Evolutionary conservation across 2,329 filamentous ascomycete species (phyloP), one percentile per base, ranked within the genome.

Genomic region (Didymella pinodella): DNA sequence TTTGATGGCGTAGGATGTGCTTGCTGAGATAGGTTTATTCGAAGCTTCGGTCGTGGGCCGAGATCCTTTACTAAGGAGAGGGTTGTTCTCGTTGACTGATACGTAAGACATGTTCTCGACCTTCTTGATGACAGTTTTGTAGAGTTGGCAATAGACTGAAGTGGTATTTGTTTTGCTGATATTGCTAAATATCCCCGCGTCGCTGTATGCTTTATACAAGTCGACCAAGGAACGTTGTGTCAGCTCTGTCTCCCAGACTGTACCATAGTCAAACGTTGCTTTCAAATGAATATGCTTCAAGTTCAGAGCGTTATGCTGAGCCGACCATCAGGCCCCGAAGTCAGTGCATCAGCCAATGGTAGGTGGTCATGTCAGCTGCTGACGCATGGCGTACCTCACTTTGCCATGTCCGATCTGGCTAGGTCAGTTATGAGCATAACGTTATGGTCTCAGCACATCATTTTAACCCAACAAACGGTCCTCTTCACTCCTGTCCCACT

Each of bases 341-440:
- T 40, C 18, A 20, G 36, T 18, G 36, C 18, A n/a, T 25, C 18
- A 57, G 41, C 48, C 54, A 57, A 44, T 57, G 28, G 18, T 29
- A 29, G 44, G 12, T 45, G 29, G 44, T 40, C 5, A 20, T 36
- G 22, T 29, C 38, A 58, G 29, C 45, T 45, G 43, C 34, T 50
- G 43, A 50, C 51, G 31, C 22, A 44, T 10, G 7, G 47, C 58
- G 54, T 61, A 38, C 10, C 28, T 51, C 46, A 48, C 28, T 48
- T 55, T 45, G 38, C 20, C 29, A 14, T 20, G 16, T 28, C 54
- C 31, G 28, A 58, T 14, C 4, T 7, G 31, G 45, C 29, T 58
- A 58, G 55, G 38, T 14, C 18, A 6, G 7, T 32, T 2, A 28
- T 38, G 46, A 66, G 22, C 67, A 71, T 71, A 71, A 71, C 68